Conservation (phyloP, 78 protist species). For the Dictyostelium capitatum region DNA sequence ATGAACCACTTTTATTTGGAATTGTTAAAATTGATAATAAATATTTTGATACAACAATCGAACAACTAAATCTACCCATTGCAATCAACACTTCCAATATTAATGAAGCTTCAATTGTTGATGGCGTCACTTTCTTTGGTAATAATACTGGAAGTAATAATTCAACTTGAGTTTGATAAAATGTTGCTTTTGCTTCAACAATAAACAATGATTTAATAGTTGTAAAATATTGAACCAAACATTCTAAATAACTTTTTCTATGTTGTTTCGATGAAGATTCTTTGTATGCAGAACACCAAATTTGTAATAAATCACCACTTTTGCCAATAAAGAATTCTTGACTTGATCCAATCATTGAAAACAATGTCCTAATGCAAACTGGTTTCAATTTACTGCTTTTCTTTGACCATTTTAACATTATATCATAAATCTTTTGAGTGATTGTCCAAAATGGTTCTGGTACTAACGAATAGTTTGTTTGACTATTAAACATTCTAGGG, state of each 20-base stretch:
- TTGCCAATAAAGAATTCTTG: conserved; percentile 12
- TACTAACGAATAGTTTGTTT: not conserved
- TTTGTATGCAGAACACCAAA: not conserved
- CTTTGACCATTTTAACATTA: conserved; percentile 49
- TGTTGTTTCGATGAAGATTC: not conserved
- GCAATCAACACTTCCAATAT: conserved; percentile 39
- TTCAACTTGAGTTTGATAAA: conserved; percentile 42
- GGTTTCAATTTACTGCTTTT: conserved; percentile 37
- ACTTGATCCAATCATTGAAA: conserved; percentile 1
- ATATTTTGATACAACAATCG: conserved; percentile 17
- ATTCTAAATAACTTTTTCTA: conserved; percentile 25
- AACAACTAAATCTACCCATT: conserved; percentile 54
- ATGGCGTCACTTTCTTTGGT: conserved; percentile 22
- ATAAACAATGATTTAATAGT: conserved; percentile 16
- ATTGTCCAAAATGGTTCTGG: conserved; percentile 53
- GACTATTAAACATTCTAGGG: conserved; percentile 30
- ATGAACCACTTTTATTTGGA: not conserved
- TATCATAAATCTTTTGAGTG: conserved; percentile 39
- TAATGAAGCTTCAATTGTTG: not conserved
- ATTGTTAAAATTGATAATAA: not conserved
- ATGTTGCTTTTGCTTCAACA: conserved; percentile 30
- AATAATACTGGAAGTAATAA: conserved; percentile 22
- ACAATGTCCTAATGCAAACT: conserved; percentile 35
- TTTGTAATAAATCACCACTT: conserved; percentile 23
- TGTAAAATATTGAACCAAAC: conserved; percentile 20